Evolutionary conservation across 1,284 basidiomycete species (phyloP), one percentile per base, ranked within the genome.

Genomic region (Heterobasidion occidentale): DNA sequence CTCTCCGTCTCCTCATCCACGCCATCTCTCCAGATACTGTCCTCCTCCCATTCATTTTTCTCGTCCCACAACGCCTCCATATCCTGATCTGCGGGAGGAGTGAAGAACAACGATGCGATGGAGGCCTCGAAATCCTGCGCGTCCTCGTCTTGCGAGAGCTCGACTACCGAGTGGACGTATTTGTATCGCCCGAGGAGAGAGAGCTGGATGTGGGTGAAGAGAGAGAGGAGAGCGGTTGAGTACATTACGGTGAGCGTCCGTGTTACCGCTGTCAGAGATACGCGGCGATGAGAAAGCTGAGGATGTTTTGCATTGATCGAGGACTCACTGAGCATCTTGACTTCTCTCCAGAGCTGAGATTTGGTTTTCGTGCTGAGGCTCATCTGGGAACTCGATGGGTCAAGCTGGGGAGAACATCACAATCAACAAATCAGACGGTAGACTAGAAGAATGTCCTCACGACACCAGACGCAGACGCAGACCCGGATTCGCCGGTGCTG

Each of bases 181-280:
- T 89, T 86, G 36, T 80, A 77, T 1, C 92, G 80, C n/a, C 90
- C 92, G 55, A 96, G 81, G 7, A 94, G 70, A 52, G 85, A 90
- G 46, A 96, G 81, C 67, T 96, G 93, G 34, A 92, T 77, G 52
- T 86, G 80, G 1, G 92, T 94, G 60, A 94, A 81, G 9, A 96
- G 77, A 2, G 88, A 81, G 42, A 96, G 80, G 34, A 96, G 80
- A 20, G 88, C 86, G 45, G 86, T 81, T 3, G 90, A 83, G 69
- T 96, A 96, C 17, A 95, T 70, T 0, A 86, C 82, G 8, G 92
- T 94, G 47, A 96, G 70, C n/a, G 90, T 88, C 53, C 93, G 79
- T 3, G 92, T 92, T 64, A 96, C 83, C 1, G 93, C 88, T 92
- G 57, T n/a, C 7, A 27, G 5, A 9, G 0, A 42, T 62, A 12